Percentiles rank a stretch among this genome's conserved stretches.
phyloP scores from a whole-genome alignment of 202 grass and related monocot species.

The Zizania palustris region DNA sequence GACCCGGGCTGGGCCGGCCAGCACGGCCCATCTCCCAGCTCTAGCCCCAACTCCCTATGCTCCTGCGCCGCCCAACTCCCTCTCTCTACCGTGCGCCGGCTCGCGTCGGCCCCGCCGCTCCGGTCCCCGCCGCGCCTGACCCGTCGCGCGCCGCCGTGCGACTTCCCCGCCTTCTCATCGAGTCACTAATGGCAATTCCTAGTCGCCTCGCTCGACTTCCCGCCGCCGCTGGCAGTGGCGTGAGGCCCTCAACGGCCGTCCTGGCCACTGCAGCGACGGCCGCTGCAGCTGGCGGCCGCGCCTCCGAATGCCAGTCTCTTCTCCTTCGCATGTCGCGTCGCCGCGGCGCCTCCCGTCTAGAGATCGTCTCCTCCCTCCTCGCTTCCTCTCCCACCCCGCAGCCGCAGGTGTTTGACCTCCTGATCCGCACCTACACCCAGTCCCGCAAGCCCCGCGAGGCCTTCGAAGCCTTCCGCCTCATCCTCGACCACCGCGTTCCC shows the following conservation, averaged over 20 bases:
- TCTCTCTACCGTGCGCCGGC: too few species aligned
- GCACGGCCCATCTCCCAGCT: too few species aligned
- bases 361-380: constrained; percentile 59
- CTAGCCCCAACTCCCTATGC: too few species aligned
- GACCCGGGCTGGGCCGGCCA: too few species aligned
- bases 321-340: constrained; percentile 89
- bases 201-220: constrained; percentile 8
- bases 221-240: not conserved
- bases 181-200: too few species aligned
- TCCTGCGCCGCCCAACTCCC: too few species aligned
- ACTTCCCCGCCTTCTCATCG: too few species aligned
- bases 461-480: constrained; percentile 54
- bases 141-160: too few species aligned
- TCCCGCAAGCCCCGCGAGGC: constrained; percentile 76
- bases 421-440: constrained; percentile 96
- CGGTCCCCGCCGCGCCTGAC: too few species aligned
- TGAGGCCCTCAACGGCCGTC: constrained; percentile 40
- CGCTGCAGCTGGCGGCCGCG: constrained; percentile 40
- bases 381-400: constrained; percentile 38
- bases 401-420: constrained; percentile 76
- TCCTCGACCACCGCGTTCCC: constrained; percentile 48
- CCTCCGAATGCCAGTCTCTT: constrained; percentile 69
- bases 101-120: too few species aligned
- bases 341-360: constrained; percentile 57
- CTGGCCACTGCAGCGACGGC: constrained; percentile 47